Evolutionary conservation across 345 rosid genomes (phyloP), one percentile per base, ranked within the genome.

Genomic region (Odontarrhena argentea): DNA sequence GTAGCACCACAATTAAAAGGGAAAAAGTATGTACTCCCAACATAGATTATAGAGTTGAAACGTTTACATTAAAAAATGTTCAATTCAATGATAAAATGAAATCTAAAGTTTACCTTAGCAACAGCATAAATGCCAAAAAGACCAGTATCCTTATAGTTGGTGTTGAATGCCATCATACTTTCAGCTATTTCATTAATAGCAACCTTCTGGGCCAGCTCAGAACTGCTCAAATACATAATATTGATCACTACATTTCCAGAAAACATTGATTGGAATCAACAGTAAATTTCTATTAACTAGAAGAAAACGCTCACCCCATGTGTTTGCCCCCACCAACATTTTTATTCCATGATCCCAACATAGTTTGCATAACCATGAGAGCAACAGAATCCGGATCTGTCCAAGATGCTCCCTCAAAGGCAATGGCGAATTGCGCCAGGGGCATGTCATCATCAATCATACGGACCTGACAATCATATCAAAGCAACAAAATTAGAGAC

Each of bases 111-210:
- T 11, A 38, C 42, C 12, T 95, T 87, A 0, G 99, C 96, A 76
- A 95, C 86, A 55, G 98, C 99, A 80, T 95, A 91, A 67, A 95
- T 82, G 54, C 99, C 99, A 46, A 95, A 95, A 7, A 95, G 87
- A 45, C 99, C 99, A 55, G 96, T 95, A 79, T 95, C 99, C 68
- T 89, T 95, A 70, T 95, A 95, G 87, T 95, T 91, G 77, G 98
- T 95, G 74, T 95, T 95, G 78, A 95, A 95, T 42, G 99, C 90
- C 97, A 89, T 91, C 80, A 91, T 83, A 74, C 92, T 91, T 80
- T 95, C 99, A 1, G 98, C 98, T 78, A 95, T 71, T 78, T 89
- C 99, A 79, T 91, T 74, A 36, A 89, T 83, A 57, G 83, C 85
- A 72, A 86, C 89, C 79, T 86, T 87, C 67, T 95, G 99, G 32